Percentiles rank a stretch among this genome's conserved stretches.
phyloP scores from a whole-genome alignment of 2,329 filamentous ascomycete species.

The Alternaria triticimaculans region DNA sequence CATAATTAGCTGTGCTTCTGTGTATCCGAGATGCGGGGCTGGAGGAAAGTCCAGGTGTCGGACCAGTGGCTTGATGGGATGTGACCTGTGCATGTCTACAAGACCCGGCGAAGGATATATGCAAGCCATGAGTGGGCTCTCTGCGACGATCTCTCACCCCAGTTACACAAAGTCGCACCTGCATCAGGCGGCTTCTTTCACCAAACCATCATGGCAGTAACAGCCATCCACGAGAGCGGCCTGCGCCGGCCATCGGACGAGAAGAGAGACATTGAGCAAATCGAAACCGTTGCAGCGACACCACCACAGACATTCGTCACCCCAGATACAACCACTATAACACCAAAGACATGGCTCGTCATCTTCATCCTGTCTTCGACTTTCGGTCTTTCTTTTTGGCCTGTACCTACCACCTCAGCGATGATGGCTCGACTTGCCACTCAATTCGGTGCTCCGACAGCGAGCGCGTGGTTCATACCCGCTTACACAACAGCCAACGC shows the following conservation, averaged over 20 bases:
- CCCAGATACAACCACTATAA: conserved; percentile 25
- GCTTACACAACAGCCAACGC: conserved; percentile 33
- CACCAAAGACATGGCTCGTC: conserved; percentile 37
- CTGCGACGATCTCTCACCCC: background rate
- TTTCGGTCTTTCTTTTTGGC: conserved; percentile 39
- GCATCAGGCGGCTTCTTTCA: background rate
- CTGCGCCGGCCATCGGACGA: conserved; percentile 17
- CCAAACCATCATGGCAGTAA: background rate
- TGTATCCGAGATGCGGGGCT: background rate
- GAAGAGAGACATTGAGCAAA: conserved; percentile 25
- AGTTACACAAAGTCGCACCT: background rate
- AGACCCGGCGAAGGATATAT: background rate
- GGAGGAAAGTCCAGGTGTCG: background rate
- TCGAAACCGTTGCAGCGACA: conserved; percentile 15
- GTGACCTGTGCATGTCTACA: background rate
- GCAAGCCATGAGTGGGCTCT: background rate
- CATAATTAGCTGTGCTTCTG: background rate
- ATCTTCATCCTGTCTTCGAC: conserved; percentile 37
- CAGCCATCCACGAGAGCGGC: background rate
- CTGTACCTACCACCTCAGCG: conserved; percentile 35
- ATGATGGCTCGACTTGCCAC: conserved; percentile 26
- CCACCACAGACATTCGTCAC: background rate
- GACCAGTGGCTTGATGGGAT: background rate
- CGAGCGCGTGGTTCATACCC: conserved; percentile 30
- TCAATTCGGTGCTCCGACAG: conserved; percentile 14